Percentiles rank a stretch among this genome's conserved stretches.
Evolutionary conservation across 257 asterid genomes (phyloP).

Genomic region (Avicennia marina): DNA sequence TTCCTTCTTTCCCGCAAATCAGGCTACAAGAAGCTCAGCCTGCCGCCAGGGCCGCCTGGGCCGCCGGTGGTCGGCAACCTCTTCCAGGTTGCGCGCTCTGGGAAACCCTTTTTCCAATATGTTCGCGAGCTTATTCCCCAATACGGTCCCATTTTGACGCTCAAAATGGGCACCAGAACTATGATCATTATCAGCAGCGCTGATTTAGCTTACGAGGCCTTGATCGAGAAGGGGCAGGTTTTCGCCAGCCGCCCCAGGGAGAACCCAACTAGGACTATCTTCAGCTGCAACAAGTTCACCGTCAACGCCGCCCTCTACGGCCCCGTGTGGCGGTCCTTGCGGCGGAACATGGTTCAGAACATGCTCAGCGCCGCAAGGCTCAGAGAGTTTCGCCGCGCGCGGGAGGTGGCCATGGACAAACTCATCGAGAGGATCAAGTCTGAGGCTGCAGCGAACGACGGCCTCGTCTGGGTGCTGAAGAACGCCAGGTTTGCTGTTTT

Average conservation of each 20-base stretch:
- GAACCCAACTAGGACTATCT: slow-evolving; percentile 69
- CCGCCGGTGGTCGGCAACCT: slow-evolving; percentile 85
- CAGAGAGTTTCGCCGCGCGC: slow-evolving; percentile 40
- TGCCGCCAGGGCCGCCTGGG: slow-evolving; percentile 95
- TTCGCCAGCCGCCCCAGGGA: slow-evolving; percentile 83
- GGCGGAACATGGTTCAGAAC: slow-evolving; percentile 92
- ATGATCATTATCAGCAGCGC: slow-evolving; percentile 65
- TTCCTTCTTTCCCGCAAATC: slow-evolving; percentile 41
- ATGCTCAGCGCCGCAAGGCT: slow-evolving; percentile 55
- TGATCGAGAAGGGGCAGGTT: slow-evolving; percentile 60
- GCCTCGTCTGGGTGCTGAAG: slow-evolving; percentile 65
- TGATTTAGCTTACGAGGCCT: slow-evolving; percentile 55
- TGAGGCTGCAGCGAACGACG: slow-evolving; percentile 57
- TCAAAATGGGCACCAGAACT: slow-evolving; percentile 78
- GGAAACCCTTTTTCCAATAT: slow-evolving; percentile 68
- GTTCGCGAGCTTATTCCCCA: slow-evolving; percentile 54
- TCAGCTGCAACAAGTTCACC: slow-evolving; percentile 84
- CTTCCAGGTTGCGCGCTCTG: slow-evolving; percentile 80
- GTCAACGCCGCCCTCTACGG: slow-evolving; percentile 81
- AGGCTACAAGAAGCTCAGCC: slow-evolving; percentile 41
- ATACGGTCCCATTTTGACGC: slow-evolving; percentile 72
- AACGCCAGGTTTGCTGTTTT: slow-evolving; percentile 72
- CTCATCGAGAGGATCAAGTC: slow-evolving; percentile 39
- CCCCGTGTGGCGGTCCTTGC: slow-evolving; percentile 80
- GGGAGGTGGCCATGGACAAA: slow-evolving; percentile 71